These are phyloP conservation scores for Polytrichum formosum DNA, from an alignment of 225 moss, liverwort and hornwort species.

Conservation along the genomic window DNA sequence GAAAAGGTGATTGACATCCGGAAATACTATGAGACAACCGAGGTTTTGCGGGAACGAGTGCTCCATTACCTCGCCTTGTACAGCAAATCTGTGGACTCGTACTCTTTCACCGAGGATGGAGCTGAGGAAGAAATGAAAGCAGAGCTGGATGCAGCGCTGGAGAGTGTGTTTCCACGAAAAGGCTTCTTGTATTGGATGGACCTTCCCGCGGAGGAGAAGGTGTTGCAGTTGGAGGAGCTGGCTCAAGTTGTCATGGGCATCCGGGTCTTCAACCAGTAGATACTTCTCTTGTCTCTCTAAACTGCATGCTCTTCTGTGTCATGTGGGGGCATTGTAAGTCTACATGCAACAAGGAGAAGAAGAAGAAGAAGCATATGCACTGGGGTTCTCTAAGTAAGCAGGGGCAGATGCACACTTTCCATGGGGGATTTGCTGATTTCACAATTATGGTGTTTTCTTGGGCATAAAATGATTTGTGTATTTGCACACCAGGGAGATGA, in stretches of 20 bases:
- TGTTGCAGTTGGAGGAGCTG: slow-evolving; percentile 62
- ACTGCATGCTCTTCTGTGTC: no score
- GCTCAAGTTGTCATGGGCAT: slow-evolving; percentile 73
- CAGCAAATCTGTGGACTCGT: slow-evolving; percentile 40
- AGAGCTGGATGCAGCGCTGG: slow-evolving; percentile 66
- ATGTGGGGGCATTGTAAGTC: no score
- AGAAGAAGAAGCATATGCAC: no score
- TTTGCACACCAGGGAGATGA: no score
- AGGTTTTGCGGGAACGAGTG: slow-evolving; percentile 55
- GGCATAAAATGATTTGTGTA: no score
- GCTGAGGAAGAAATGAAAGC: slow-evolving; percentile 28
- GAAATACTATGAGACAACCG: slow-evolving; percentile 62
- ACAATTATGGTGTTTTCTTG: no score
- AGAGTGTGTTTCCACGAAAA: slow-evolving; percentile 85
- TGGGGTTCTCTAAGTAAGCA: no score
- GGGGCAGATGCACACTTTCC: no score
- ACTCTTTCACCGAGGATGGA: slow-evolving; percentile 3
- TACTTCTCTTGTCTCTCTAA: background rate
- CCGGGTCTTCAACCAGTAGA: slow-evolving; percentile 80
- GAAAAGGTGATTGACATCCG: slow-evolving; percentile 66
- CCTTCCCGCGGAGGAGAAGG: slow-evolving; percentile 45
- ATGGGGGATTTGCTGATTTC: no score
- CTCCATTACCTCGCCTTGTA: slow-evolving; percentile 53
- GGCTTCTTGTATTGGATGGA: slow-evolving; percentile 90
- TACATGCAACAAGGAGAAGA: no score